Base-by-base conservation (phyloP, 73 alveolate genomes). In the Paramecium octaurelia region DNA sequence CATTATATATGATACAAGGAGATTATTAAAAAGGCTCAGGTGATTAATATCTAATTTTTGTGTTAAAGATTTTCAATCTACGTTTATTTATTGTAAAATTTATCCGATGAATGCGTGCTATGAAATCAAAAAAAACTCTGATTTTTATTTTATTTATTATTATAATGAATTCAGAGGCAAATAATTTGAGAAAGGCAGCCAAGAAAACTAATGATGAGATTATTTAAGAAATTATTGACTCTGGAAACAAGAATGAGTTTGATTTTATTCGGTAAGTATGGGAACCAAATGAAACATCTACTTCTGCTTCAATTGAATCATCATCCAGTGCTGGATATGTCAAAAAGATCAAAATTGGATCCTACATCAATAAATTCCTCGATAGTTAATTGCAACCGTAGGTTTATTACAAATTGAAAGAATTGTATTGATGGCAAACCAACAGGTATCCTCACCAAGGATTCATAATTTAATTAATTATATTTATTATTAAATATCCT, bases 151-250 rank as follows among this genome's bases (percentile, higher is more conserved):
- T 12, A 64, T 27, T 64, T 64, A 64, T 64, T 64, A 64, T 64
- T 34, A 64, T 64, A 64, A 73, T 73, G 87, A 73, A 73, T 73
- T 73, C 87, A 73, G 87, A 73, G 59, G 87, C 87, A 3, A 73
- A 36, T 14, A 36, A 43, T 73, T 40, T 73, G n/a, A 73, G 59
- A 73, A 36, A 14, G 14, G 91, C 91, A 12, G 43, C 91, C 31
- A 23, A n/a, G 24, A 34, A 80, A 40, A 31, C 31, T 44, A 43
- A 46, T 42, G 48, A 80, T 42, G 91, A 80, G 35, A 23, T 80
- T n/a, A 23, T 80, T 16, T 9, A 80, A 43, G 91, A 80, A 35
- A 43, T 80, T 20, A 43, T 80, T 40, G 57, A 43, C 12, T 23
- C 70, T 44, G 46, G 57, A 14, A 35, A 80, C 9, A 44, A 80